Evolutionary conservation across 495 filamentous ascomycete species (phyloP).

Genomic region (Gamarada debralockiae): DNA sequence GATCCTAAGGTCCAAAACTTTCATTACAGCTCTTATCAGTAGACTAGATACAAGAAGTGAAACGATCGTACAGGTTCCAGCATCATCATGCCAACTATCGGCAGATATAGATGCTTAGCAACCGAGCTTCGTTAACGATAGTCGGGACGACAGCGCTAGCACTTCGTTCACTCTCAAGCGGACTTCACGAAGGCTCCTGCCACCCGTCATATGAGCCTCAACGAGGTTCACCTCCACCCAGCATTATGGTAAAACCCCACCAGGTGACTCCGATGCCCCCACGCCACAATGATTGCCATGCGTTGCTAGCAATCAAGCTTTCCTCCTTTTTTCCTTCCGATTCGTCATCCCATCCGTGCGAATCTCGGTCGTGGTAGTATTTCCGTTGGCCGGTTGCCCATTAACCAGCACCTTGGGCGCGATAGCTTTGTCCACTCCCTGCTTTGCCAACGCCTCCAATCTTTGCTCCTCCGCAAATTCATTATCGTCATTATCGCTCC

Average conservation of each 20-base stretch:
- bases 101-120: not conserved
- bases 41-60: slow-evolving; percentile 19
- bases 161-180: not conserved
- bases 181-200: not conserved
- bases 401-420: slow-evolving; percentile 15
- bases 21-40: slow-evolving; percentile 12
- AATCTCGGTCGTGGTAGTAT: slow-evolving; percentile 11
- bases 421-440: slow-evolving; percentile 2
- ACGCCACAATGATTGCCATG: slow-evolving; percentile 12
- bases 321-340: slow-evolving; percentile 16
- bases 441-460: slow-evolving; percentile 13
- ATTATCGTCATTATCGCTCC: slow-evolving; percentile 46
- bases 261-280: not conserved
- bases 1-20: not conserved
- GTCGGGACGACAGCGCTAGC: not conserved
- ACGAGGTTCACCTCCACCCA: not conserved
- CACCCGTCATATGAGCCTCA: not conserved
- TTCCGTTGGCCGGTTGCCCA: slow-evolving; percentile 14
- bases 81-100: not conserved
- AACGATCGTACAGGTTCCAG: slow-evolving; percentile 5
- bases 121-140: not conserved
- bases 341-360: slow-evolving; percentile 17
- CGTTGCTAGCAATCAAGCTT: slow-evolving; percentile 7
- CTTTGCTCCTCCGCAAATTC: slow-evolving; percentile 33
- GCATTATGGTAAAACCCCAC: not conserved